phyloP scores from a whole-genome alignment of 73 alveolate species.

The Tetrahymena thermophila region DNA sequence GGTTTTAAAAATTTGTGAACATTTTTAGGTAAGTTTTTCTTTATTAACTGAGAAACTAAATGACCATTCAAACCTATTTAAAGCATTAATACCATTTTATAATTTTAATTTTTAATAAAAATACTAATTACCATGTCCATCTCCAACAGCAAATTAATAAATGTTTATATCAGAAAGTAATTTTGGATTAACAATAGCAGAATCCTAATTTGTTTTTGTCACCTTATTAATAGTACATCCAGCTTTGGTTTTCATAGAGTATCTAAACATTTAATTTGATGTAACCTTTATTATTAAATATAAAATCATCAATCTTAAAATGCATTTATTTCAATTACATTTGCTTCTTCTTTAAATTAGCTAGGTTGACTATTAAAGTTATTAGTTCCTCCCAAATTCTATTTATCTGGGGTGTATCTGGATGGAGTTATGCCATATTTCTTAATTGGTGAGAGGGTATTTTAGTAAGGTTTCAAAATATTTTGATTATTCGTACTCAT shows the following conservation, averaged over 20 bases:
- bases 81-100: not conserved
- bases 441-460: not conserved
- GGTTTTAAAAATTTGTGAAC: not conserved
- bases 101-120: not conserved
- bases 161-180: conserved; percentile 1
- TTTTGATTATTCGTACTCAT: not conserved
- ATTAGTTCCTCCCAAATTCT: not conserved
- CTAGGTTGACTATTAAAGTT: not conserved
- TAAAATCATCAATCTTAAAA: not conserved
- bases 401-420: not conserved
- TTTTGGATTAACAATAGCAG: conserved; percentile 16
- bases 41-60: conserved; percentile 16
- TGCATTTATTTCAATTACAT: not conserved
- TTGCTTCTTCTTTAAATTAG: not conserved
- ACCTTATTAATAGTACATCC: conserved; percentile 27
- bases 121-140: conserved; percentile 23
- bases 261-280: not conserved
- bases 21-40: conserved; percentile 18
- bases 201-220: conserved; percentile 24
- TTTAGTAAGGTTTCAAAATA: not conserved
- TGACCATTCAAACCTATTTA: conserved; percentile 19
- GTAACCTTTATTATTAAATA: conserved; percentile 5
- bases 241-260: conserved; percentile 21
- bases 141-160: conserved; percentile 17
- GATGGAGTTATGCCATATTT: not conserved